Base-by-base conservation (phyloP, 495 filamentous ascomycete genomes). In the Lophium mytilinum region DNA sequence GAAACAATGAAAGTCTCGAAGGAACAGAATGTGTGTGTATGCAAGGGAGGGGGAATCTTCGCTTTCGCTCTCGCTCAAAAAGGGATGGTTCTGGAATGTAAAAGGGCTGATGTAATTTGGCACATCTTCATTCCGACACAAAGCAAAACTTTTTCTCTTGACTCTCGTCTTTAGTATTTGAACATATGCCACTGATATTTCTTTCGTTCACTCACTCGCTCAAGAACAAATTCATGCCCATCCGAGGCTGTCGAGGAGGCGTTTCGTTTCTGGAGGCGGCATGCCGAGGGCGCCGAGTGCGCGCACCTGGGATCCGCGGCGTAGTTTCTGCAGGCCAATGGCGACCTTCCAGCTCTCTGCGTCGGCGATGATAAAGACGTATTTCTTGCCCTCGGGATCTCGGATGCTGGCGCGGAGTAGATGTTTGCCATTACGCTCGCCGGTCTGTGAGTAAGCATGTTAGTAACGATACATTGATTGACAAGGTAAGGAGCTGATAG, bases 261-360 rank as follows among this genome's bases (percentile, higher is more conserved):
- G 73, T 65, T 75, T 79, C 36, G 83, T 76, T 67, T 93, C 88
- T 36, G 74, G 68, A 36, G 72, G 68, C 19, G 70, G 61, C 65
- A 79, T 70, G 19, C 69, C 70, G 37, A 65, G 68, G 37, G 71
- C 71, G 15, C 60, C 68, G 53, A 79, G 57, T 8, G 68, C 65
- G 36, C 76, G 53, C 3, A 76, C 74, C 63, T 87, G 84, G 19
- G 80, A 79, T 7, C 93, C 90, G 43, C 79, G 76, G 41, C 86
- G 73, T 50, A 98, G 74, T 19, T 81, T 76, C 69, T 89, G 82
- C 56, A 98, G 70, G 9, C 90, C 90, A 19, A 87, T 78, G 0
- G 86, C 84, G 35, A 98, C 83, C 74, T 98, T 98, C 93, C 93
- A 96, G 14, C 83, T 87, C 68, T 98, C 91, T 36, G 84, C 81